Conservation (phyloP, 306 rosid genomes). For the Pterocarpus santalinus region DNA sequence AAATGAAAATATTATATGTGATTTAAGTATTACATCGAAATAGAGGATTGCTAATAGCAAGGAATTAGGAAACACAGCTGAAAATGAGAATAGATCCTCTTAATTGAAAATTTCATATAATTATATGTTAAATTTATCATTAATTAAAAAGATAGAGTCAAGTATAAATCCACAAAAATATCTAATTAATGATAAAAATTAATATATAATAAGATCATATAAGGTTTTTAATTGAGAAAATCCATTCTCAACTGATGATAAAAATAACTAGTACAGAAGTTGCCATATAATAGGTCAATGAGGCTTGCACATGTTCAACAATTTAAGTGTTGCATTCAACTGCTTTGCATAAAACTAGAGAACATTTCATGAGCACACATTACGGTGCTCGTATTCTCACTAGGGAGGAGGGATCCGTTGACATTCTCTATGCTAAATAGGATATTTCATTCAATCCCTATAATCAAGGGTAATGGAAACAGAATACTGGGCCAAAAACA, state of each 20-base stretch:
- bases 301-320: not conserved
- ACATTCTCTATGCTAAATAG: not conserved
- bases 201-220: too few species aligned
- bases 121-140: too few species aligned
- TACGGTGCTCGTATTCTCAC: not conserved
- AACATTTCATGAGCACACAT: slow-evolving; percentile 23
- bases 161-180: too few species aligned
- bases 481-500: slow-evolving; percentile 18
- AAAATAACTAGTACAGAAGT: not conserved
- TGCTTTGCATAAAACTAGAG: not conserved
- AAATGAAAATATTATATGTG: not conserved
- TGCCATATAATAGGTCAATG: not conserved
- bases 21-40: slow-evolving; percentile 44
- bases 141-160: too few species aligned
- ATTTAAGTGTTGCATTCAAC: not conserved
- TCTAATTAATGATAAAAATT: too few species aligned
- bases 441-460: slow-evolving; percentile 21
- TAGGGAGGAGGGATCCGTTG: not conserved
- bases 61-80: slow-evolving; percentile 30
- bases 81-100: not conserved
- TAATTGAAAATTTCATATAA: too few species aligned
- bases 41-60: slow-evolving; percentile 39
- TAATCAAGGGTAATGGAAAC: slow-evolving; percentile 9
- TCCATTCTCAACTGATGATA: not conserved
- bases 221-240: too few species aligned